phyloP scores from a whole-genome alignment of 2,329 filamentous ascomycete species.

The Ophiostoma novo-ulmi region DNA sequence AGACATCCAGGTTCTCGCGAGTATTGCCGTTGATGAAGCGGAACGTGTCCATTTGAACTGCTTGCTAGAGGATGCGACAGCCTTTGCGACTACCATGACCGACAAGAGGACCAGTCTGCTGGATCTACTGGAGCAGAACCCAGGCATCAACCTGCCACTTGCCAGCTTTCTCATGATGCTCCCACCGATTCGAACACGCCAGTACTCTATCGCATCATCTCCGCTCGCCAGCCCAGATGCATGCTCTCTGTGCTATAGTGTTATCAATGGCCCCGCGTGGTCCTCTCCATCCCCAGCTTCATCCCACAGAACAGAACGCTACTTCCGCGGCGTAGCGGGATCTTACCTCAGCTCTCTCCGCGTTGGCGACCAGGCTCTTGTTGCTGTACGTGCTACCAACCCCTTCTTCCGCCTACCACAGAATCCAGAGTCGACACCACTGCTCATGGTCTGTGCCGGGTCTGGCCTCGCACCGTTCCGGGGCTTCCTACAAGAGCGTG shows the following conservation, averaged over 20 bases:
- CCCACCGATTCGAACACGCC: slow-evolving; percentile 51
- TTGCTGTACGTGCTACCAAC: slow-evolving; percentile 46
- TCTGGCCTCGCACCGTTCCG: slow-evolving; percentile 58
- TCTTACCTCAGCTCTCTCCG: slow-evolving; percentile 52
- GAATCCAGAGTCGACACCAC: slow-evolving; percentile 42
- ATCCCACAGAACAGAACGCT: not conserved
- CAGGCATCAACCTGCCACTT: slow-evolving; percentile 50
- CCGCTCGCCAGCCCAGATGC: slow-evolving; percentile 48
- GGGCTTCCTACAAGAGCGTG: slow-evolving; percentile 58
- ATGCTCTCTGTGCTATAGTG: slow-evolving; percentile 61
- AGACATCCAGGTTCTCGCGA: slow-evolving; percentile 37
- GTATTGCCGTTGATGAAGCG: slow-evolving; percentile 29
- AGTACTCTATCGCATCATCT: slow-evolving; percentile 66
- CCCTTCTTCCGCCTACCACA: slow-evolving; percentile 45
- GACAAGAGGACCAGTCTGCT: slow-evolving; percentile 56
- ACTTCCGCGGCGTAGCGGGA: slow-evolving; percentile 54
- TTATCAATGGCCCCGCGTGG: slow-evolving; percentile 55
- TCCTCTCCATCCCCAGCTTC: slow-evolving; percentile 30
- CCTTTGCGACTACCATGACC: slow-evolving; percentile 44
- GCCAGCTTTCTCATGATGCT: slow-evolving; percentile 58
- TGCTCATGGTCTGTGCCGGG: slow-evolving; percentile 49
- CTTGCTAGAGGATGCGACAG: slow-evolving; percentile 46
- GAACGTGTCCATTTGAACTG: slow-evolving; percentile 30
- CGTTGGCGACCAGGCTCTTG: slow-evolving; percentile 44
- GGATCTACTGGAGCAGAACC: slow-evolving; percentile 57